These are phyloP conservation scores for Debaryomycetaceae sp. DNA, from an alignment of 1,139 yeast species.

Conservation along the genomic window DNA sequence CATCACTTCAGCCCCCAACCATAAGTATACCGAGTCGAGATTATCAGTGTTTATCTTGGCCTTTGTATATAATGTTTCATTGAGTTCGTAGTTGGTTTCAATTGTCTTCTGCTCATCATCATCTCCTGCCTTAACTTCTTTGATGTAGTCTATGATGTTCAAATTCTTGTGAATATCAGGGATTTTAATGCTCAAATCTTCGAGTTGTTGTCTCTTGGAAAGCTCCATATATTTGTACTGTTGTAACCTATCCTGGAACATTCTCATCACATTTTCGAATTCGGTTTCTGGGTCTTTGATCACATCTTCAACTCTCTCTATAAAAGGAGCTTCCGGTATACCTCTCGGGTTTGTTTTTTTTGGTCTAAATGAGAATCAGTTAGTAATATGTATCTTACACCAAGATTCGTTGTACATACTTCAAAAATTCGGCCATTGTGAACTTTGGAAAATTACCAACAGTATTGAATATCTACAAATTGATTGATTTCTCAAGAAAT, in stretches of 20 bases:
- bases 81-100: conserved; percentile 79
- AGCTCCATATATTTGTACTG: conserved; percentile 86
- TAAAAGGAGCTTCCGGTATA: conserved; percentile 94
- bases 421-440: conserved; percentile 13
- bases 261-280: conserved; percentile 62
- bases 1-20: conserved; percentile 99
- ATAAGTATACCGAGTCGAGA: conserved; percentile 61
- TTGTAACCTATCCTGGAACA: conserved; percentile 78
- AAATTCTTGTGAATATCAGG: conserved; percentile 89
- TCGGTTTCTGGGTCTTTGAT: conserved; percentile 64
- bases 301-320: conserved; percentile 76
- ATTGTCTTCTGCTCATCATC: conserved; percentile 35
- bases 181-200: conserved; percentile 66
- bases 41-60: conserved; percentile 61
- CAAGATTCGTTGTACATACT: conserved; percentile 10
- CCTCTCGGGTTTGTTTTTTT: conserved; percentile 79
- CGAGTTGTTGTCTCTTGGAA: conserved; percentile 67
- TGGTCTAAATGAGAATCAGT: conserved; percentile 39
- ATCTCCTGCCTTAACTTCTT: conserved; percentile 37
- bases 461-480: neutral
- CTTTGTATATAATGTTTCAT: conserved; percentile 85
- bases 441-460: neutral
- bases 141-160: conserved; percentile 63
- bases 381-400: neutral
- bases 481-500: neutral